These are phyloP conservation scores for Cercophora sp. DNA, from an alignment of 495 filamentous ascomycete species.

Conservation along the genomic window DNA sequence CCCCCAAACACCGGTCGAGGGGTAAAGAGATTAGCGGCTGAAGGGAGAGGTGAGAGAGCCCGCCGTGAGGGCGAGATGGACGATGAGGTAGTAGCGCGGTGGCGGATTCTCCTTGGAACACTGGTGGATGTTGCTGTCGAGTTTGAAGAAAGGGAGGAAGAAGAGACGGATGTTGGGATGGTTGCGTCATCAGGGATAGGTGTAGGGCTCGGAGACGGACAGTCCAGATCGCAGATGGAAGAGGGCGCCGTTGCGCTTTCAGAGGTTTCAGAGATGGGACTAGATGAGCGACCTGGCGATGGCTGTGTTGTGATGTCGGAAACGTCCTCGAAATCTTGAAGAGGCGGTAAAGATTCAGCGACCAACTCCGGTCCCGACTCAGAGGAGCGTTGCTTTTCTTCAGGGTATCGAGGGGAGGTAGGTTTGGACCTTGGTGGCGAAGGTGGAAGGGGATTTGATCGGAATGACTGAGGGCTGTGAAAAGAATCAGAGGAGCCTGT, in stretches of 20 bases:
- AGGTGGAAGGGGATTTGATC: constrained; percentile 47
- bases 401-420: constrained; percentile 38
- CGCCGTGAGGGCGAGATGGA: constrained; percentile 51
- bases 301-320: constrained; percentile 45
- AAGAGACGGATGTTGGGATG: not conserved
- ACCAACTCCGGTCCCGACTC: no score
- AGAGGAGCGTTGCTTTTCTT: no score
- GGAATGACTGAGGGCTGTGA: constrained; percentile 57
- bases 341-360: no score
- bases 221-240: constrained; percentile 14
- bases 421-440: constrained; percentile 45
- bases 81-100: constrained; percentile 30
- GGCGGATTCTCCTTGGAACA: constrained; percentile 20
- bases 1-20: constrained; percentile 29
- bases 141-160: constrained; percentile 5
- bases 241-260: constrained; percentile 10
- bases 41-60: constrained; percentile 66
- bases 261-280: constrained; percentile 8
- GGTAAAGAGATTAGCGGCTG: constrained; percentile 60
- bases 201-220: not conserved
- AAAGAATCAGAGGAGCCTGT: constrained; percentile 39
- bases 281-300: no score
- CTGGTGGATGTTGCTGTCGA: not conserved
- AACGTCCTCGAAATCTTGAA: no score
- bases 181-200: no score